Percentiles rank a stretch among this genome's conserved stretches.
These are phyloP conservation scores for Botrytis pseudocinerea DNA, from an alignment of 2,329 filamentous ascomycete genomes.

Conservation along the genomic window DNA sequence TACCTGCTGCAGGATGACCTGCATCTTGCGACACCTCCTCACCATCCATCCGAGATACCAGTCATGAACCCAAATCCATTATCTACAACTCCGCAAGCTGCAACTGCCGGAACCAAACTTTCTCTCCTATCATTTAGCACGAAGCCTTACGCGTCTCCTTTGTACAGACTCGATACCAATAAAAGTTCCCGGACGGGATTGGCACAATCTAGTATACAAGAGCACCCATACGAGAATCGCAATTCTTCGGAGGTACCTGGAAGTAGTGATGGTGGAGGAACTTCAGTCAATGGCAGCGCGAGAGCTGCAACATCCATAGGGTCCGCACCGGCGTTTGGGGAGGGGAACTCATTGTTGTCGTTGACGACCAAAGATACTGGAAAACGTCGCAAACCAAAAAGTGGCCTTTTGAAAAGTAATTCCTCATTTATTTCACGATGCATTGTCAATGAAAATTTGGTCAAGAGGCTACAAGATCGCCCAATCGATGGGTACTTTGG, in stretches of 20 bases:
- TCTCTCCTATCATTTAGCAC: constrained; percentile 60
- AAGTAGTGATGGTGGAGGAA: constrained; percentile 56
- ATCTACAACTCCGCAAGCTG: constrained; percentile 80
- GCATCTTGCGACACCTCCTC: constrained; percentile 88
- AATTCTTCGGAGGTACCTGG: constrained; percentile 62
- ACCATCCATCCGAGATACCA: constrained; percentile 91
- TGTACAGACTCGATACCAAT: constrained; percentile 56
- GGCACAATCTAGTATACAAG: constrained; percentile 54
- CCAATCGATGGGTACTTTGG: constrained; percentile 78
- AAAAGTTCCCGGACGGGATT: constrained; percentile 48
- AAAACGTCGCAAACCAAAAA: constrained; percentile 93
- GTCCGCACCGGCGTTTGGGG: constrained; percentile 72
- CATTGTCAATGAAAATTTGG: constrained; percentile 80
- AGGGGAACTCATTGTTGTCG: constrained; percentile 75
- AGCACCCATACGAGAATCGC: constrained; percentile 61
- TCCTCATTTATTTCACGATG: constrained; percentile 98
- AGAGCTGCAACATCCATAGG: constrained; percentile 37
- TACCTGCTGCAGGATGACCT: constrained; percentile 91
- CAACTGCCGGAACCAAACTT: constrained; percentile 79
- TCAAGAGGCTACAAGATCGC: constrained; percentile 78
- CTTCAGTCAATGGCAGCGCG: constrained; percentile 51
- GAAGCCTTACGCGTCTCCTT: constrained; percentile 47
- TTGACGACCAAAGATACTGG: constrained; percentile 67
- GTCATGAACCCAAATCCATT: constrained; percentile 87
- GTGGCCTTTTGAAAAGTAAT: constrained; percentile 97